These are phyloP conservation scores for Vanrija sp. DNA, from an alignment of 1,284 basidiomycete genomes.

Conservation along the genomic window DNA sequence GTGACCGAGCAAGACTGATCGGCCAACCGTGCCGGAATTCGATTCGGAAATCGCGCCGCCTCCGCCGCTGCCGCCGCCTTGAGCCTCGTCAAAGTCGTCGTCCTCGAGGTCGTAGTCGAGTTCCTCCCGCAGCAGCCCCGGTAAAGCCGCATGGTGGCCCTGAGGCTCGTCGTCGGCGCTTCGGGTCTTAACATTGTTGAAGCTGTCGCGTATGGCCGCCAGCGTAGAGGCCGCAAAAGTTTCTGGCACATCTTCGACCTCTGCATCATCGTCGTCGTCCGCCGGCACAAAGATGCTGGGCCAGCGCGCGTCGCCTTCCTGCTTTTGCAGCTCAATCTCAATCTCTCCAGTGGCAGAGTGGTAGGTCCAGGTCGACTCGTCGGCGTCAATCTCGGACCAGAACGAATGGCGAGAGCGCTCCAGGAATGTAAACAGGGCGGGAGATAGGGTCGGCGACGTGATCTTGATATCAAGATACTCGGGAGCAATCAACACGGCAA, in stretches of 20 bases:
- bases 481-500: slow-evolving; percentile 64
- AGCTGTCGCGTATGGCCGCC: slow-evolving; percentile 65
- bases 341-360: slow-evolving; percentile 67
- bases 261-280: slow-evolving; percentile 37
- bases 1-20: slow-evolving; percentile 32
- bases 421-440: slow-evolving; percentile 58
- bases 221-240: slow-evolving; percentile 82
- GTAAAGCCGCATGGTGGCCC: slow-evolving; percentile 36
- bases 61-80: slow-evolving; percentile 53
- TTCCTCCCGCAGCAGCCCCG: slow-evolving; percentile 46
- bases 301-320: slow-evolving; percentile 71
- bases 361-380: slow-evolving; percentile 81
- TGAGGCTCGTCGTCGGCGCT: slow-evolving; percentile 19
- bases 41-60: slow-evolving; percentile 53
- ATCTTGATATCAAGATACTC: slow-evolving; percentile 56
- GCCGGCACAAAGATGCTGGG: slow-evolving; percentile 64
- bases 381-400: slow-evolving; percentile 70
- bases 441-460: slow-evolving; percentile 41
- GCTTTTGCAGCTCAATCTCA: slow-evolving; percentile 79
- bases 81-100: slow-evolving; percentile 51
- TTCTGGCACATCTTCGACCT: slow-evolving; percentile 74
- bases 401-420: slow-evolving; percentile 56
- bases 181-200: slow-evolving; percentile 26
- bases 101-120: slow-evolving; percentile 48
- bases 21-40: slow-evolving; percentile 28